Percentiles rank a stretch among this genome's conserved stretches.
Evolutionary conservation across 2,329 filamentous ascomycete species (phyloP).

Genomic region (Onygenales sp.): DNA sequence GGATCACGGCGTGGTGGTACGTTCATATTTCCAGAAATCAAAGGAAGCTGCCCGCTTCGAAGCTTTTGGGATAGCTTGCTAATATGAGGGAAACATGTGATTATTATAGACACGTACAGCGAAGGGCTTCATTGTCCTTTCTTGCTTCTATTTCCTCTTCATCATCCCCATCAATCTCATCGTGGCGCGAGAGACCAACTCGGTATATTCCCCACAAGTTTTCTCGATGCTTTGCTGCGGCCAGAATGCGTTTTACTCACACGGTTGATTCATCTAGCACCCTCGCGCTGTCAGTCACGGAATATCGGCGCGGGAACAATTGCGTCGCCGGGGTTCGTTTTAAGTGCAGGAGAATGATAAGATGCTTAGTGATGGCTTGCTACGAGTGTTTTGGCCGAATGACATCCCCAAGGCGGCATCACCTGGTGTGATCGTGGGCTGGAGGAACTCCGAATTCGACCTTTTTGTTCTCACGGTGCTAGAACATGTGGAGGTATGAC

Average conservation of each 20-base stretch:
- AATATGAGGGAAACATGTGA: not conserved
- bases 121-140: constrained; percentile 75
- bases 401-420: constrained; percentile 64
- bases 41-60: not conserved
- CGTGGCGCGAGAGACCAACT: constrained; percentile 65
- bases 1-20: constrained; percentile 94
- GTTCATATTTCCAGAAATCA: constrained; percentile 23
- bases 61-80: not conserved
- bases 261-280: constrained; percentile 48
- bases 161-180: constrained; percentile 77
- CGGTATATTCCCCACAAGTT: constrained; percentile 51
- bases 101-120: constrained; percentile 62
- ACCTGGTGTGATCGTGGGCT: constrained; percentile 84
- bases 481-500: constrained; percentile 76
- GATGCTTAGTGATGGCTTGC: constrained; percentile 66
- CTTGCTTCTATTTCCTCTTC: constrained; percentile 73
- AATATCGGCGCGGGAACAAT: constrained; percentile 89
- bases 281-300: constrained; percentile 67
- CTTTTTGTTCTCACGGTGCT: constrained; percentile 83
- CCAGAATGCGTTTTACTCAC: constrained; percentile 1
- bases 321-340: constrained; percentile 89
- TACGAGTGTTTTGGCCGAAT: constrained; percentile 97
- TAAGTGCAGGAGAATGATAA: constrained; percentile 48
- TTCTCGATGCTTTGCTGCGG: not conserved
- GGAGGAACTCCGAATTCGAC: constrained; percentile 86